Evolutionary conservation across 768 basidiomycete species (phyloP), one percentile per base, ranked within the genome.

Genomic region (Tricholomella constricta): DNA sequence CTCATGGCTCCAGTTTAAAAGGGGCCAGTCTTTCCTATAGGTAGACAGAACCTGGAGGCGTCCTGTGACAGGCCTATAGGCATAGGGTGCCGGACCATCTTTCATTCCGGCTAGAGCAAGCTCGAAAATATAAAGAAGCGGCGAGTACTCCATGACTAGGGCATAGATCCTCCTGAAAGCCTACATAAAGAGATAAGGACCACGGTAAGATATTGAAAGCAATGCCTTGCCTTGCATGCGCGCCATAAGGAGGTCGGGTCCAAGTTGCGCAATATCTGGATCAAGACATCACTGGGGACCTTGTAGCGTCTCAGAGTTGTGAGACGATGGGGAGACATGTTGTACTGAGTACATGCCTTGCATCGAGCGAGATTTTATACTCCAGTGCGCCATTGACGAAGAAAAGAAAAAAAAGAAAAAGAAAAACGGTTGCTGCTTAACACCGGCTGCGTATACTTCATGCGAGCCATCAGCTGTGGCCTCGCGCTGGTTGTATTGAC

Each of bases 231-330:
- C 73, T 77, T 76, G 69, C 76, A 76, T 34, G 76, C 74, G 42
- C 71, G 67, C 66, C 74, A 78, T 46, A 83, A 62, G 20, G 79
- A 72, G 14, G 68, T 62, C n/a, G 80, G 78, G 57, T 80, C 77
- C 41, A 81, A 64, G 55, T 77, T 72, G 60, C 76, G 73, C 54
- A 83, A 65, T 61, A 81, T 78, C 19, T 72, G 55, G 50, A 80
- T 72, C 48, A 83, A 68, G 62, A 80, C 72, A 67, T 83, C 81
- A 65, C 79, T 73, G 34, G 81, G 75, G 53, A 83, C 66, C 58
- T 68, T 79, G 75, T 71, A 78, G 63, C 72, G 75, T 61, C 71
- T 74, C 58, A 73, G 59, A 56, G 67, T 72, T 44, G 74, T 65
- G 49, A 75, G 69, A 55, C 74, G 74, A 63, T 73, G 73, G 71